Conservation (phyloP, 495 filamentous ascomycete species). For the Peziza echinospora region DNA sequence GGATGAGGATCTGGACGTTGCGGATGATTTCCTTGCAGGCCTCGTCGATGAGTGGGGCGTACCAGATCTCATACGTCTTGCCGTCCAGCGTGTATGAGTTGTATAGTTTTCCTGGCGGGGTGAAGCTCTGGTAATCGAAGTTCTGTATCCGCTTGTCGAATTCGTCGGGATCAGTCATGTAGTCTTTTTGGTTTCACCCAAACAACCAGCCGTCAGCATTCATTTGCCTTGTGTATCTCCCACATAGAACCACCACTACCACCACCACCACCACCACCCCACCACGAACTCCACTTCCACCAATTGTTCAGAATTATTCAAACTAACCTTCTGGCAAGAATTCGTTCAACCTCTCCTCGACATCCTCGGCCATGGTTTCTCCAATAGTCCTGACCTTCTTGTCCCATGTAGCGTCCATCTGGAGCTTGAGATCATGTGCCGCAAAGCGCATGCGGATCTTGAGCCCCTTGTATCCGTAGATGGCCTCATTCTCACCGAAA, state of each 20-base stretch:
- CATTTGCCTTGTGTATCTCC: not conserved
- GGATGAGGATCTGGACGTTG: constrained; percentile 64
- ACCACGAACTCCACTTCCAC: no score
- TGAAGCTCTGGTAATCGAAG: constrained; percentile 25
- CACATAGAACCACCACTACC: not conserved
- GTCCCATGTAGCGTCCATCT: constrained; percentile 45
- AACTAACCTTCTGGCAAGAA: constrained; percentile 43
- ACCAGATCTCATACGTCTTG: constrained; percentile 31
- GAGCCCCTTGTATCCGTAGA: constrained; percentile 73
- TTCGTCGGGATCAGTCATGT: not conserved
- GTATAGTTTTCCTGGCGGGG: constrained; percentile 30
- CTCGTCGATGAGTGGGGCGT: constrained; percentile 26
- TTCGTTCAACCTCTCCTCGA: constrained; percentile 40
- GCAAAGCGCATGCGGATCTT: constrained; percentile 57
- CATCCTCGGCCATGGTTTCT: constrained; percentile 45
- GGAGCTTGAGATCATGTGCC: constrained; percentile 58
- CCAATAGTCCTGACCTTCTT: constrained; percentile 53
- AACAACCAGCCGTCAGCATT: not conserved
- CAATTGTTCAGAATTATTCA: no score
- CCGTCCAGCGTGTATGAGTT: constrained; percentile 20
- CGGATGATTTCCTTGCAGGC: constrained; percentile 42
- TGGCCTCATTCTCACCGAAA: constrained; percentile 73
- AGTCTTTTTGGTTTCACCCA: no score
- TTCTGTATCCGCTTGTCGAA: constrained; percentile 5
- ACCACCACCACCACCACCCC: no score